Base-by-base conservation (phyloP, 805 yeast species). In the Isabelozyma gotoi region DNA sequence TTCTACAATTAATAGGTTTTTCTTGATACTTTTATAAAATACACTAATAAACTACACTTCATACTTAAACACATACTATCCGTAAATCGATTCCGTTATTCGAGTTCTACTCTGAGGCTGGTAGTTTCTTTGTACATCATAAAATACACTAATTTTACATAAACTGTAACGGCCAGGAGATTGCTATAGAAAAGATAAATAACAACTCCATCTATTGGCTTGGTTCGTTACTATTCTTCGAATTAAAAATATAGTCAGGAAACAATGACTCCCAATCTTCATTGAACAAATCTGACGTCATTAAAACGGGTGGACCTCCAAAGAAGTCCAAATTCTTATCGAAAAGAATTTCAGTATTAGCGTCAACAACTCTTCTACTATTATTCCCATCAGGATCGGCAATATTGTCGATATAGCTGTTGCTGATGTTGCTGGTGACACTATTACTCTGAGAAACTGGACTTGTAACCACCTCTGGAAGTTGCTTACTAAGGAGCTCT, bases 291-390 rank as follows among this genome's bases (percentile, higher is more conserved):
- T 72, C 78, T 2, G 78, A 71, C 2, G 77, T 74, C 79, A 76
- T 74, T 42, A 75, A 67, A 14, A 76, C 70, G 5, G 80, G 80
- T 0, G 80, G 80, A 2, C 80, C 80, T 3, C 80, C 80, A 48
- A 76, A 69, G 48, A 70, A 71, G 39, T 65, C 77, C 20, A 65
- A 53, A 46, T 47, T 55, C 39, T 59, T 58, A 36, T 60, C 65
- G 18, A 34, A 12, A 3, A 14, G 19, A 11, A 36, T 14, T 17
- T 36, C 32, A 16, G 24, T 17, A 14, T 29, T 38, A 10, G 27
- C 8, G 11, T 18, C 41, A 27, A 19, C 21, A 29, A 18, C 20
- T 16, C 17, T 18, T 34, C 14, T 15, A 24, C n/a, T 36, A 19
- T 36, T 35, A n/a, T 15, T 18, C 14, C 8, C 20, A 35, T 35